These are phyloP conservation scores for Yarrowia alimentaria DNA, from an alignment of 805 yeast genomes.

Conservation along the genomic window DNA sequence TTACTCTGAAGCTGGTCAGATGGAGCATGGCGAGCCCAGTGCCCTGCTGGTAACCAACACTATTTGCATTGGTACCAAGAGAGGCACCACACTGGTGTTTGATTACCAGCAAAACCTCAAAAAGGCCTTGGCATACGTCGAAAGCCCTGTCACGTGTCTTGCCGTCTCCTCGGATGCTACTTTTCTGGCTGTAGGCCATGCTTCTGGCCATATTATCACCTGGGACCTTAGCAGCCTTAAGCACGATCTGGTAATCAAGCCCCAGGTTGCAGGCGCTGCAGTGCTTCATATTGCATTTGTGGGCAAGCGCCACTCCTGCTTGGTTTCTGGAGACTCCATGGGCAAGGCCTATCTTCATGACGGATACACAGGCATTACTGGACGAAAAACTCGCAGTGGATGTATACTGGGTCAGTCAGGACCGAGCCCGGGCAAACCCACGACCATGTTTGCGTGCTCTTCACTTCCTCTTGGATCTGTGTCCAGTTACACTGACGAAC, in stretches of 20 bases:
- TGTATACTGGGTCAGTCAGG: constrained; percentile 36
- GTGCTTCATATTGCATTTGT: constrained; percentile 44
- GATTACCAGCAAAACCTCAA: constrained; percentile 63
- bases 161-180: constrained; percentile 67
- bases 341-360: constrained; percentile 66
- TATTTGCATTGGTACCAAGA: constrained; percentile 63
- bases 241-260: constrained; percentile 33
- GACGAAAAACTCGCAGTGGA: constrained; percentile 56
- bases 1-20: constrained; percentile 39
- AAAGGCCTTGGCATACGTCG: constrained; percentile 43
- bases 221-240: constrained; percentile 55
- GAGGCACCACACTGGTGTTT: constrained; percentile 64
- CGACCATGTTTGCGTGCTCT: constrained; percentile 46
- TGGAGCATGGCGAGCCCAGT: constrained; percentile 53
- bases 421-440: constrained; percentile 30
- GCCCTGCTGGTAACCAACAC: constrained; percentile 37
- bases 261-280: constrained; percentile 40
- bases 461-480: constrained; percentile 62
- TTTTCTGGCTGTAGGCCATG: constrained; percentile 65
- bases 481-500: constrained; percentile 52
- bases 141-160: constrained; percentile 55
- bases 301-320: constrained; percentile 53
- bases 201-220: constrained; percentile 59
- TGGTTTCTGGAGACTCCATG: constrained; percentile 53
- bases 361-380: constrained; percentile 51